Evolutionary conservation across 331 rosid species (phyloP).

Genomic region (Malus hybrid): DNA sequence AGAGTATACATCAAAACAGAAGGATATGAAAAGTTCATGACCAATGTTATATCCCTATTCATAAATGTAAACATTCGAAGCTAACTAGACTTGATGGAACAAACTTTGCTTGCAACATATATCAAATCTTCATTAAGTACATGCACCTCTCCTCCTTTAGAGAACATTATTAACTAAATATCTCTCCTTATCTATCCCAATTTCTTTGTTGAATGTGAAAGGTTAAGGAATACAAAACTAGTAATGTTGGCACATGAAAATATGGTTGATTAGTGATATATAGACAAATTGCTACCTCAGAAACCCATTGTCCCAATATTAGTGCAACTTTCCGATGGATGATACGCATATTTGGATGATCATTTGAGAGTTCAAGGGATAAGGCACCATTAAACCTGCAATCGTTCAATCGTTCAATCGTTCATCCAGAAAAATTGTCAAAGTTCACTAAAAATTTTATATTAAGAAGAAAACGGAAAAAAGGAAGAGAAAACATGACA

Average conservation of each 20-base stretch:
- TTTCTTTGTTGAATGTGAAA: neutral
- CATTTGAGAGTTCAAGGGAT: slow-evolving; percentile 81
- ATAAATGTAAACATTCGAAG: neutral
- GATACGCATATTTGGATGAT: slow-evolving; percentile 76
- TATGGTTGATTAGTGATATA: neutral
- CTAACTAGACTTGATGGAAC: neutral
- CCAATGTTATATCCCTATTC: neutral
- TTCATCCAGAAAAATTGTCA: slow-evolving; percentile 11
- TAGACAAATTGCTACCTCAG: slow-evolving; percentile 52
- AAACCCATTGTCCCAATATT: slow-evolving; percentile 96
- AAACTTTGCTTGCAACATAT: neutral
- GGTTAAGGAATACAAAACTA: neutral
- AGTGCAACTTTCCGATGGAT: slow-evolving; percentile 90
- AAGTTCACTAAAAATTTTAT: neutral
- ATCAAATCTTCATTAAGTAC: neutral
- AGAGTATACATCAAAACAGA: neutral
- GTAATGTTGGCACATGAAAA: neutral
- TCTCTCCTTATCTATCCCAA: neutral
- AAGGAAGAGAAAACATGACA: neutral
- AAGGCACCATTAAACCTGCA: slow-evolving; percentile 95
- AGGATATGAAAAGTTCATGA: neutral
- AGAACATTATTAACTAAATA: neutral
- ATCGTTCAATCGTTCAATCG: slow-evolving; percentile 21
- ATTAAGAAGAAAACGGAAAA: neutral
- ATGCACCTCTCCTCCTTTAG: neutral